Evolutionary conservation across 306 rosid genomes (phyloP), one percentile per base, ranked within the genome.

Genomic region (Vachellia pachyceras): DNA sequence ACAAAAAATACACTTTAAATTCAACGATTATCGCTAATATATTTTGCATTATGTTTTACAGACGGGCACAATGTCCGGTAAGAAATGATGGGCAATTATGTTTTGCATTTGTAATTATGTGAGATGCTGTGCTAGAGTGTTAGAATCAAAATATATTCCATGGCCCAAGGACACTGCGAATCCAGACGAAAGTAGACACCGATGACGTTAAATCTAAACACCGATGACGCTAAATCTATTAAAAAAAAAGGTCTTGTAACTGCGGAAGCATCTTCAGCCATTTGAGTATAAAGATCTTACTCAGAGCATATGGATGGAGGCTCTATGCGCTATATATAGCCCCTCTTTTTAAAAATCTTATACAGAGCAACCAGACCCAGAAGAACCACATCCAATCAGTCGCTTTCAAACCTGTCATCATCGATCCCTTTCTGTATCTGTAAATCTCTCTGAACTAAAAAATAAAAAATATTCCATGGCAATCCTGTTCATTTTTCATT

Each of bases 371-470:
- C 52, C 63, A 65, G 8, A 11, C 41, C 69, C 68, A 12, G 61
- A 13, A 36, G 72, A 29, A 35, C 67, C 57, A 44, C 58, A 76
- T 83, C 85, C 77, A 77, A 40, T 81, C 79, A 77, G 54, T 85
- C 86, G 22, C 63, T 68, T 60, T 82, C 72, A 67, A 61, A 25
- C 9, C 37, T 25, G 44, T 73, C 75, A 65, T 61, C 64, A 3
- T 54, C 55, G 10, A 12, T n/a, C 18, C 10, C 4, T n/a, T n/a
- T n/a, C n/a, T n/a, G n/a, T n/a, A n/a, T n/a, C n/a, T n/a, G n/a
- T n/a, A n/a, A n/a, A n/a, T n/a, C n/a, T n/a, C n/a, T n/a, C n/a
- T n/a, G n/a, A 45, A 29, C 68, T 75, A 13, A 50, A 41, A 46
- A 39, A 41, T 52, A 49, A 49, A 50, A 73, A 37, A 65, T 73